Evolutionary conservation across 768 basidiomycete species (phyloP), one percentile per base, ranked within the genome.

Genomic region (Sistotremastrum suecicum): DNA sequence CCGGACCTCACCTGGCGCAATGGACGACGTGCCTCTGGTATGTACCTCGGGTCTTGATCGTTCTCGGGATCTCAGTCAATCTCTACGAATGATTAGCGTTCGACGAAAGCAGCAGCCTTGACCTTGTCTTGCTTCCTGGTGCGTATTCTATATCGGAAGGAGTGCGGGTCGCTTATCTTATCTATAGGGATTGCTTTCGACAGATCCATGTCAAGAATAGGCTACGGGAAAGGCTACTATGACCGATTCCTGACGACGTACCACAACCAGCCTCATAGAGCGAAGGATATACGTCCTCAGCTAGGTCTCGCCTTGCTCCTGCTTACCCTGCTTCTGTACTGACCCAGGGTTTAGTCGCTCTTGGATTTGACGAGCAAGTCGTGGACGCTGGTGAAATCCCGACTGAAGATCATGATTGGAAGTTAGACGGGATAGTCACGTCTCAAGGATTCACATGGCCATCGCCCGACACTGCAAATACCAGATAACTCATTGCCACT

Each of bases 151-250:
- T 9, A 35, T 20, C 2, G 20, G 20, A 20, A 20, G 20, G 20
- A 20, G 20, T 20, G 20, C 20, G 31, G 2, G n/a, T 48, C 33
- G 37, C 20, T 12, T 3, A 10, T 11, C 11, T 11, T 2, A 43
- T 37, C 8, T 38, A 44, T 58, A 81, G 85, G 81, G 38, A 71
- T 88, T 41, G 85, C 80, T 7, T 88, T 87, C 52, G 84, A 87
- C 62, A 66, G 64, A 37, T 70, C 71, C 10, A 58, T 80, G 45
- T 76, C 76, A 41, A 76, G 85, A 32, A 69, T 88, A 31, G 85
- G 85, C 7, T 83, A 86, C 51, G 84, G 85, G 28, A 88, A 83
- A 59, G 85, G 85, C 5, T 86, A 82, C 62, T 88, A 88, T 53
- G 85, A 88, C 61, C 67, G 70, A 9, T 88, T 83, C 61, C 65